These are phyloP conservation scores for Porcisia hertigi DNA, from an alignment of 208 protist species.

Conservation along the genomic window DNA sequence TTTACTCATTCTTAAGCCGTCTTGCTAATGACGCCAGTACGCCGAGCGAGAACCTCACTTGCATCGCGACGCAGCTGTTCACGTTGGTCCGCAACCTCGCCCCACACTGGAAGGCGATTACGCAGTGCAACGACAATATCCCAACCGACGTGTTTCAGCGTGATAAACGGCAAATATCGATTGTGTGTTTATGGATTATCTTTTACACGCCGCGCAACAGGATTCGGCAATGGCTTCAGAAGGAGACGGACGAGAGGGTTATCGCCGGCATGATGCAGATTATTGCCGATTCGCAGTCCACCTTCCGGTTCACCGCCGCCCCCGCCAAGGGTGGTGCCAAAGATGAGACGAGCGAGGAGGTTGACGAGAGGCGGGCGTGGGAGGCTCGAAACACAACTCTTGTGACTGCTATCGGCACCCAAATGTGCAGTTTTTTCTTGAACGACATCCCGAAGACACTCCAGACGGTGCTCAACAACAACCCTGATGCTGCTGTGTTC, in stretches of 20 bases:
- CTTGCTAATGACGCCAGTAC: conserved; percentile 68
- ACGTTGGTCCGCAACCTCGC: conserved; percentile 47
- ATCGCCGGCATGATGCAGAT: conserved; percentile 76
- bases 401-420: conserved; percentile 67
- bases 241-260: conserved; percentile 45
- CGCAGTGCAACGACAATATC: conserved; percentile 56
- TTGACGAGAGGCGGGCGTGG: conserved; percentile 48
- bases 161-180: conserved; percentile 71
- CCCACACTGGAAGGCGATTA: conserved; percentile 68
- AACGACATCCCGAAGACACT: conserved; percentile 56
- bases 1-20: conserved; percentile 71
- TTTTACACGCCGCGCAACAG: conserved; percentile 64
- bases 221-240: conserved; percentile 54
- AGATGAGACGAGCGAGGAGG: conserved; percentile 1
- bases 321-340: background rate
- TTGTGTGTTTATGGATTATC: conserved; percentile 77
- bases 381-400: conserved; percentile 80
- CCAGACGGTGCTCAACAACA: conserved; percentile 62
- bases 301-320: conserved; percentile 66
- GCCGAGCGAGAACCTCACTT: conserved; percentile 50
- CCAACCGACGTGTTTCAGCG: conserved; percentile 30
- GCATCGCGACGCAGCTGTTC: conserved; percentile 80
- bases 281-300: conserved; percentile 65
- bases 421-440: conserved; percentile 66
- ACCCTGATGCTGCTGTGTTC: conserved; percentile 51